A percentile compares a stretch with the other conserved stretches of the same genome.
These are phyloP conservation scores for Xylaria sp. DNA, from an alignment of 2,329 filamentous ascomycete genomes.

Conservation along the genomic window DNA sequence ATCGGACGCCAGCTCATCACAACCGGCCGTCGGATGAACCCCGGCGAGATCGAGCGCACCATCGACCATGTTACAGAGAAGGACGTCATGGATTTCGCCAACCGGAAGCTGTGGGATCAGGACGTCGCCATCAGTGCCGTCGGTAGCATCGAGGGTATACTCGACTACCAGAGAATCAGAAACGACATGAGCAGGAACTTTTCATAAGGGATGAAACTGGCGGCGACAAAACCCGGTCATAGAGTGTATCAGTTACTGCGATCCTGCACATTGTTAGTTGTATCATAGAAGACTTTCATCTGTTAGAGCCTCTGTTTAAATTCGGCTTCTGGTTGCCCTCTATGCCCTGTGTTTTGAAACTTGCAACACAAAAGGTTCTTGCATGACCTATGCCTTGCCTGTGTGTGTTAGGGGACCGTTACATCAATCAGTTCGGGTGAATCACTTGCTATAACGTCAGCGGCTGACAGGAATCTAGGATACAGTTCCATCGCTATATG, in stretches of 20 bases:
- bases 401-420: not conserved
- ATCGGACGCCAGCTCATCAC: constrained; percentile 99
- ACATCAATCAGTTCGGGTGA: not conserved
- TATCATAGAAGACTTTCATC: constrained; percentile 60
- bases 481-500: not conserved
- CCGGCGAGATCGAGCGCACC: constrained; percentile 92
- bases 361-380: not conserved
- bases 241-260: constrained; percentile 64
- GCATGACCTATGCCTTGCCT: not conserved
- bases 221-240: constrained; percentile 56
- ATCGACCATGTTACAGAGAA: constrained; percentile 92
- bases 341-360: constrained; percentile 5
- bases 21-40: constrained; percentile 89
- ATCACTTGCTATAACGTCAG: not conserved
- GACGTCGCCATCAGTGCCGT: constrained; percentile 94
- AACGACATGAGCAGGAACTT: constrained; percentile 89
- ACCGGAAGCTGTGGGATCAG: constrained; percentile 96
- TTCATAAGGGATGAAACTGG: constrained; percentile 49
- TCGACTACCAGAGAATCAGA: constrained; percentile 81
- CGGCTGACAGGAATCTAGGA: not conserved
- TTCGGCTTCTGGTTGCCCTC: constrained; percentile 14
- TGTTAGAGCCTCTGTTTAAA: constrained; percentile 43
- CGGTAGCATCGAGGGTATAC: constrained; percentile 87
- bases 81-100: constrained; percentile 96
- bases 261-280: constrained; percentile 59